phyloP scores from a whole-genome alignment of 1,284 basidiomycete genomes.

The Cystobasidium slooffiae region DNA sequence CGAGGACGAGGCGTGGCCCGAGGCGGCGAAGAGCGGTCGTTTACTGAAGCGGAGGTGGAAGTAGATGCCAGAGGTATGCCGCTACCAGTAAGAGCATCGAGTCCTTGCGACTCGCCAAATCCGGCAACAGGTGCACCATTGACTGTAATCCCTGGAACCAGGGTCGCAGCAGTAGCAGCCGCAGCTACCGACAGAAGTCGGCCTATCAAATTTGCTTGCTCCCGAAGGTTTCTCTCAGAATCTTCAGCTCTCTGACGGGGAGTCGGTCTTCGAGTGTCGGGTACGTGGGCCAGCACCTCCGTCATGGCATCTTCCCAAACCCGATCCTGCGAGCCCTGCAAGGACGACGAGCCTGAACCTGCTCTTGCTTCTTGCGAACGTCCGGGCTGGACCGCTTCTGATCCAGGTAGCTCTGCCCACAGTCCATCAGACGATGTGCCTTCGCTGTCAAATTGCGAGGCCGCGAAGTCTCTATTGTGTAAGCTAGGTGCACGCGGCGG shows the following conservation, averaged over 20 bases:
- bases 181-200: constrained; percentile 41
- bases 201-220: constrained; percentile 41
- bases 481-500: background rate
- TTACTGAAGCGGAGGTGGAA: background rate
- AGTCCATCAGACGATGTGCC: background rate
- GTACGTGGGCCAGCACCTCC: background rate
- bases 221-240: constrained; percentile 5
- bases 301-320: constrained; percentile 20
- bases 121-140: constrained; percentile 79
- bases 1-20: background rate
- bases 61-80: background rate
- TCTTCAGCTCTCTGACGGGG: background rate
- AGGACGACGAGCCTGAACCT: background rate
- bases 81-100: background rate
- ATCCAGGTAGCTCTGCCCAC: constrained; percentile 34
- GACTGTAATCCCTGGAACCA: constrained; percentile 67
- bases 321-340: background rate
- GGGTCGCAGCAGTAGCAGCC: constrained; percentile 42
- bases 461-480: background rate
- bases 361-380: background rate
- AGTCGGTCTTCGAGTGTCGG: background rate
- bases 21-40: background rate
- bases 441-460: background rate
- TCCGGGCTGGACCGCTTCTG: background rate
- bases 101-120: constrained; percentile 57